Conservation (phyloP, 768 basidiomycete species). For the Rhizopogon vinicolor region DNA sequence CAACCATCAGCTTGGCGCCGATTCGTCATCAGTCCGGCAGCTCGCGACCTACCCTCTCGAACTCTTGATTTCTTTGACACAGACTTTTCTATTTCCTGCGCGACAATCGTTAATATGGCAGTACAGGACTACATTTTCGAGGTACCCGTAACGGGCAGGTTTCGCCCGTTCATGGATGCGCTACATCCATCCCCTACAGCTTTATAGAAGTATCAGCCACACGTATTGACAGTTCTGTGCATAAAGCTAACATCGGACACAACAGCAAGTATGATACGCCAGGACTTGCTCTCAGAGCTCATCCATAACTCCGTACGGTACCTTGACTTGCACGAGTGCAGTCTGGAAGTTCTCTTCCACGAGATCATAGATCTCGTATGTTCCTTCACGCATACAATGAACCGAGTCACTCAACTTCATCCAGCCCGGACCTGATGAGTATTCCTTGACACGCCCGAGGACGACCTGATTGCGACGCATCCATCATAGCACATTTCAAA, state of each 20-base stretch:
- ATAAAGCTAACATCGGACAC: conserved; percentile 38
- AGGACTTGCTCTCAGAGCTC: conserved; percentile 91
- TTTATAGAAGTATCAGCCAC: too few relatives aligned
- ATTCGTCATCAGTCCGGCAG: too few relatives aligned
- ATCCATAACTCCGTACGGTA: conserved; percentile 94
- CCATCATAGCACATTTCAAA: neutral
- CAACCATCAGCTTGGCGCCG: too few relatives aligned
- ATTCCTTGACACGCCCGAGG: conserved; percentile 88
- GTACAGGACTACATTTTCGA: too few relatives aligned
- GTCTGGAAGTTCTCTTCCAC: conserved; percentile 94
- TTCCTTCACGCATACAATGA: conserved; percentile 1
- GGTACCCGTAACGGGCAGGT: too few relatives aligned
- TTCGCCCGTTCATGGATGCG: too few relatives aligned
- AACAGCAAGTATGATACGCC: conserved; percentile 58
- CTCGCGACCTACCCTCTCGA: too few relatives aligned
- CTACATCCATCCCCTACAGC: too few relatives aligned
- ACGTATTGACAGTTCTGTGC: conserved; percentile 53
- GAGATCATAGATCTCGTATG: conserved; percentile 89
- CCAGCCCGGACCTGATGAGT: conserved; percentile 34
- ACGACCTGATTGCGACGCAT: conserved; percentile 49
- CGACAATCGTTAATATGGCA: too few relatives aligned
- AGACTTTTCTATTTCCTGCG: too few relatives aligned
- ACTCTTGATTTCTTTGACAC: too few relatives aligned
- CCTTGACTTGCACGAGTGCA: conserved; percentile 81
- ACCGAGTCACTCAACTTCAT: too few relatives aligned